Percentiles rank a stretch among this genome's conserved stretches.
Conservation (phyloP, 2,329 filamentous ascomycete species). For the Cercospora sesami region DNA sequence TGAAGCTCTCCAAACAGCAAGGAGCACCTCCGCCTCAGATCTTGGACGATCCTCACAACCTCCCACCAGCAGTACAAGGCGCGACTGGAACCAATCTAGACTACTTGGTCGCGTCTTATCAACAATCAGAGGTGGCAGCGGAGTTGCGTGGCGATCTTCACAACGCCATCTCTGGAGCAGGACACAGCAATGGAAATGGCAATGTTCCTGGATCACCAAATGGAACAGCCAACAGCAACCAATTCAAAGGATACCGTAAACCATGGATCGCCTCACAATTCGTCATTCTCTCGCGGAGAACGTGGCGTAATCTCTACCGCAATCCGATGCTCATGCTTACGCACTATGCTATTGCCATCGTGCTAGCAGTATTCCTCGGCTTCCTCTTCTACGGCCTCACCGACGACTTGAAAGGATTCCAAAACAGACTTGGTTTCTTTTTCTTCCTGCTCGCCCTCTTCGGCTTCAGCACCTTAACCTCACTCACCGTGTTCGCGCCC, state of each 20-base stretch:
- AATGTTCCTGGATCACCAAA: slow-evolving; percentile 50
- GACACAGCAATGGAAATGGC: slow-evolving; percentile 62
- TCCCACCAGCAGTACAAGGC: slow-evolving; percentile 39
- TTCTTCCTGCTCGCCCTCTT: slow-evolving; percentile 96
- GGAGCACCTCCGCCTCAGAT: slow-evolving; percentile 55
- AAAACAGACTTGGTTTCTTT: slow-evolving; percentile 94
- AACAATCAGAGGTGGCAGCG: slow-evolving; percentile 72
- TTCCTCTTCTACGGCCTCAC: slow-evolving; percentile 96
- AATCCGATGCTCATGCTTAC: slow-evolving; percentile 98
- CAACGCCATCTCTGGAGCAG: slow-evolving; percentile 64
- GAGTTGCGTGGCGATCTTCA: slow-evolving; percentile 76
- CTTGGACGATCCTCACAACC: slow-evolving; percentile 51
- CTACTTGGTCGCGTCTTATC: slow-evolving; percentile 72
- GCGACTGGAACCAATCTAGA: slow-evolving; percentile 76
- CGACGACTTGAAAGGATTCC: slow-evolving; percentile 94
- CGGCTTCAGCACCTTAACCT: slow-evolving; percentile 93
- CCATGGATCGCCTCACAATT: slow-evolving; percentile 81
- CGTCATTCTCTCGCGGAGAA: slow-evolving; percentile 81
- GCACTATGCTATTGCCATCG: slow-evolving; percentile 94
- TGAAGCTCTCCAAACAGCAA: slow-evolving; percentile 57
- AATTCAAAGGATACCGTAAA: slow-evolving; percentile 76
- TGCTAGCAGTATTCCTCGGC: slow-evolving; percentile 89
- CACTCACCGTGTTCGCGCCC: slow-evolving; percentile 86
- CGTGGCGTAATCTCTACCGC: slow-evolving; percentile 95
- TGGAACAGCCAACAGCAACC: slow-evolving; percentile 45